Base-by-base conservation (phyloP, 768 basidiomycete species). In the Russula brevipes region DNA sequence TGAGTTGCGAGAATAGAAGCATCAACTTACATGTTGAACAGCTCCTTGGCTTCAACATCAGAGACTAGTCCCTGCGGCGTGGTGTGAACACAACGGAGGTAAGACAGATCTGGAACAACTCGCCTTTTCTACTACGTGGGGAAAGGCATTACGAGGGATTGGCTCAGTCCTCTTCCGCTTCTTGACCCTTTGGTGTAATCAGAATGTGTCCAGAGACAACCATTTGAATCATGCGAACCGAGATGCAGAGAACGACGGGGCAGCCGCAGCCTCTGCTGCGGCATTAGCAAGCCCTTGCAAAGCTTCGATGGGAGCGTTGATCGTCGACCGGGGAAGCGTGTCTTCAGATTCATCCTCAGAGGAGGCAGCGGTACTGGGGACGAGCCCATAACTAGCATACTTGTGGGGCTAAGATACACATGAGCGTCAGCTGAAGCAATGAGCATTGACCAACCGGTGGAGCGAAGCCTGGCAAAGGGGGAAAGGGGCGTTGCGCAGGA, bases 321-420 rank as follows among this genome's bases (percentile, higher is more conserved):
- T 78, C 36, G 89, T 84, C 44, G 88, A 82, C 39, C 92, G 82
- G 16, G 93, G 90, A 12, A 95, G 78, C 0, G 92, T 88, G 56
- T 94, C 92, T 70, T 95, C 92, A 0, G 90, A 91, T 74, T 94
- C 93, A 71, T 94, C 94, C 64, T 94, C 92, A 47, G 91, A 92
- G 0, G 91, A 93, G 7, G 89, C 84, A 12, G 89, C 82, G 5
- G 91, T 86, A 74, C 88, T 87, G 16, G 91, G 85, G 39, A 93
- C 82, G 68, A 97, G 91, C 38, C 92, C 94, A 71, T 96, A 96
- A 16, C 89, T 88, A 42, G 89, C 89, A 73, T 93, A 93, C 75
- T 94, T 91, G 74, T 92, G 90, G 39, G 89, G 87, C 88, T 94
- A 72, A 70, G 70, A 66, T 67, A 61, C 39, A 66, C 65, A 62